Evolutionary conservation across 345 rosid genomes (phyloP), one percentile per base, ranked within the genome.

Genomic region (Euphorbia peplus): DNA sequence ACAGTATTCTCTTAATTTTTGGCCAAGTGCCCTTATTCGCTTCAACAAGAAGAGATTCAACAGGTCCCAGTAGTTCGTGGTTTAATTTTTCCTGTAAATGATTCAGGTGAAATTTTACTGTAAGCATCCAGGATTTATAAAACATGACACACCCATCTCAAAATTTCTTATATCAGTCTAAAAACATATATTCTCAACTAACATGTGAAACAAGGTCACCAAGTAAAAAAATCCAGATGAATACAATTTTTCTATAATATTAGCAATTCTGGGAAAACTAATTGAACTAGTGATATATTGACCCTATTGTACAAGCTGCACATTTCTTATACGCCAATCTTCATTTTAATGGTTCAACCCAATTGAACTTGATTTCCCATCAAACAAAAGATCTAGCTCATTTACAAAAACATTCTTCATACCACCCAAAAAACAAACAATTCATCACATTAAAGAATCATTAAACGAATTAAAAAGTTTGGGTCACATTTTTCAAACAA

Each of bases 21-120:
- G 92, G 79, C 99, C 99, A 95, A 47, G 99, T 92, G 75, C 85
- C 88, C 65, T 76, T 75, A 76, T 75, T 86, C 46, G 99, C 97
- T 75, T 88, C 97, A 76, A 88, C 98, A 21, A 95, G 65, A 22
- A 92, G 98, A 74, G 97, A 90, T 81, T 90, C 99, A 66, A 92
- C 91, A 18, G 98, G 97, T 69, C 83, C 98, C 37, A 93, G 72
- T 70, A 95, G 74, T 50, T 95, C 90, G 50, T 81, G 89, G 41
- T 78, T 88, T 48, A 90, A 80, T 79, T 87, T 92, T 76, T 78
- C 84, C 98, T 95, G 88, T 75, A 82, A 70, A 63, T 13, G 56
- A 7, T 52, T 24, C 55, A 50, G 51, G 60, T 44, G 28, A 47
- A 37, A 25, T n/a, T 15, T 35, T 44, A 11, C 3, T 6, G 44